These are phyloP conservation scores for Colletotrichum euphorbiae DNA, from an alignment of 2,329 filamentous ascomycete genomes.

Conservation along the genomic window DNA sequence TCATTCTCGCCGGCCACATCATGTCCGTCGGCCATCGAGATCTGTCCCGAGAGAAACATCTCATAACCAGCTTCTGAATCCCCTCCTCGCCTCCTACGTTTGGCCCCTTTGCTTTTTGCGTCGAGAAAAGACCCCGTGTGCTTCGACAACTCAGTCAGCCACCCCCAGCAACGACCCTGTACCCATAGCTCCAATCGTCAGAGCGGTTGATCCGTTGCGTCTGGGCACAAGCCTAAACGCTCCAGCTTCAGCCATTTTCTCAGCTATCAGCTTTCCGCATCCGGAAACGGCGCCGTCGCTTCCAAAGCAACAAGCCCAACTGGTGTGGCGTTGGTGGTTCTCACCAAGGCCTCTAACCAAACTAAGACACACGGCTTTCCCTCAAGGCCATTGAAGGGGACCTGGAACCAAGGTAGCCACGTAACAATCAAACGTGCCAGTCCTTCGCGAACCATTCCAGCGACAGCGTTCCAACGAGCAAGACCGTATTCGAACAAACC, in stretches of 20 bases:
- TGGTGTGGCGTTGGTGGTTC: conserved; percentile 13
- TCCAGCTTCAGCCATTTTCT: not conserved
- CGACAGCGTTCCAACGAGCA: not conserved
- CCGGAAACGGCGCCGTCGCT: conserved; percentile 30
- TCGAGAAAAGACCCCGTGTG: conserved; percentile 4
- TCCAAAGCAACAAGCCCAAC: not conserved
- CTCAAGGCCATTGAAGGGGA: not conserved
- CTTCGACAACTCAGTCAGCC: conserved; percentile 11
- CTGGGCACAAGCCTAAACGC: conserved; percentile 25
- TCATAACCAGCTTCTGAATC: not conserved
- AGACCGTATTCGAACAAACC: not conserved
- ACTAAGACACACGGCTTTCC: not conserved
- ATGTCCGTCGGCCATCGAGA: conserved; percentile 28
- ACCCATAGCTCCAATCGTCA: conserved; percentile 18
- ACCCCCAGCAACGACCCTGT: conserved; percentile 1
- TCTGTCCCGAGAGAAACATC: not conserved
- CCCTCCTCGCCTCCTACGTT: not conserved
- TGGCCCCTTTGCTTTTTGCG: conserved; percentile 9
- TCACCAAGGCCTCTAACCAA: conserved; percentile 2
- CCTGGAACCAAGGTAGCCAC: not conserved
- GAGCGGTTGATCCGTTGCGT: conserved; percentile 24
- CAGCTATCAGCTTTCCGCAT: conserved; percentile 10
- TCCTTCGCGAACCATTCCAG: conserved; percentile 10
- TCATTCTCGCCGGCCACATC: conserved; percentile 1
- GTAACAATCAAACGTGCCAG: conserved; percentile 22